Percentiles rank a stretch among this genome's conserved stretches.
Conservation (phyloP, 2,329 filamentous ascomycete genomes). For the Elsinoe batatas region DNA sequence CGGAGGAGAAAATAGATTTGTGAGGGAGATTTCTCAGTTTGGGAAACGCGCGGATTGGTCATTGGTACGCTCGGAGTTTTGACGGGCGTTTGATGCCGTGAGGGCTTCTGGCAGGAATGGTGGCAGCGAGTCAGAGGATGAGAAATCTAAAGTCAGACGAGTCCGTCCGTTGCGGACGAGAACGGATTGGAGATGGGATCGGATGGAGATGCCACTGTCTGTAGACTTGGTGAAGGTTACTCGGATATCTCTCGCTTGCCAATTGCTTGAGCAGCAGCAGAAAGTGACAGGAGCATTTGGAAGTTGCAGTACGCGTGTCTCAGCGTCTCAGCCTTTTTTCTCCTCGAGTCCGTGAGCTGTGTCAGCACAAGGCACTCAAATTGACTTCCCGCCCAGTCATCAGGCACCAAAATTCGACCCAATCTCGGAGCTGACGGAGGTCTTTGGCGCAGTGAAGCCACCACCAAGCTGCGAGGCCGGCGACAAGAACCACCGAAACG, state of each 20-base stretch:
- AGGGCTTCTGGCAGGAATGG: background rate
- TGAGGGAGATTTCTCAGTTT: no score
- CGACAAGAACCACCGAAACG: background rate
- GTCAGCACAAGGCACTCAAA: constrained; percentile 1
- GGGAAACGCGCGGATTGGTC: no score
- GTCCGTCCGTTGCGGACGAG: background rate
- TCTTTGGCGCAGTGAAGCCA: background rate
- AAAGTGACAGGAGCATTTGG: no score
- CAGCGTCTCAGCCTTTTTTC: constrained; percentile 5
- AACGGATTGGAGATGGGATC: background rate
- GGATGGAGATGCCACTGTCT: background rate
- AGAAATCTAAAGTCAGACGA: background rate
- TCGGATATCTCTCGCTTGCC: background rate
- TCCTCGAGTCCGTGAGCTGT: background rate
- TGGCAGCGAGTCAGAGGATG: background rate
- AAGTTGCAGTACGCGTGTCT: background rate
- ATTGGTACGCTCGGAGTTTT: background rate
- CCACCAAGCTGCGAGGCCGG: background rate
- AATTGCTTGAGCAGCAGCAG: background rate
- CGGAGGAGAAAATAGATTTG: no score
- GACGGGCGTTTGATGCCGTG: background rate
- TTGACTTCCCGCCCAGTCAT: background rate
- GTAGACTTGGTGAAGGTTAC: background rate
- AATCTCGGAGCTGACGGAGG: background rate
- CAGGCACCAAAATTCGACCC: constrained; percentile 6